Conservation (phyloP, 306 rosid genomes). For the Gastrolobium villosum region DNA sequence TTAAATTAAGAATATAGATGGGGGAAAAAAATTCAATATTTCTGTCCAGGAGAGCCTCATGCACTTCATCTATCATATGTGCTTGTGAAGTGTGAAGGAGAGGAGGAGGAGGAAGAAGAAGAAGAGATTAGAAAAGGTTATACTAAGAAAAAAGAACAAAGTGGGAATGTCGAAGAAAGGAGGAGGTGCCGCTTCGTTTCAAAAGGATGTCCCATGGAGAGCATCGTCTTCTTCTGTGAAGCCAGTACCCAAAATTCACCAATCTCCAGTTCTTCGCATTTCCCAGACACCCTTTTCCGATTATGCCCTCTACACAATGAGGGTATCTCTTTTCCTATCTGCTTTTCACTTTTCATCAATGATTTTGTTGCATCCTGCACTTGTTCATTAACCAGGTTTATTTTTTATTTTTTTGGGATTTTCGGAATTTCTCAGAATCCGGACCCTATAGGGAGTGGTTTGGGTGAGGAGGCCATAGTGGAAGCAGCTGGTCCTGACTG, state of each 20-base stretch:
- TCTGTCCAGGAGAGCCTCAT: constrained; percentile 32
- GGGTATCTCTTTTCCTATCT: constrained; percentile 50
- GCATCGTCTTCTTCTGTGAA: constrained; percentile 62
- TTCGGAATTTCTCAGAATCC: constrained; percentile 60
- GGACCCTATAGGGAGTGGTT: constrained; percentile 81
- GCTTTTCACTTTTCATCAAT: neutral
- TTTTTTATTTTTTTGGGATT: neutral
- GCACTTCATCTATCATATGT: neutral
- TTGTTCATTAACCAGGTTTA: neutral
- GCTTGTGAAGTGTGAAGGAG: constrained; percentile 26
- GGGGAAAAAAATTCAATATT: constrained; percentile 1
- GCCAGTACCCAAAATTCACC: constrained; percentile 87
- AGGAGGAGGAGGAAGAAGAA: neutral
- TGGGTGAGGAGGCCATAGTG: constrained; percentile 81
- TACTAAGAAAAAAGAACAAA: neutral
- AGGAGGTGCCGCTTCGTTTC: constrained; percentile 59
- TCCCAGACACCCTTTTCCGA: constrained; percentile 66
- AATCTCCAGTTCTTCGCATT: constrained; percentile 77
- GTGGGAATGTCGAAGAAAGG: constrained; percentile 69
- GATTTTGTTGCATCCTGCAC: neutral
- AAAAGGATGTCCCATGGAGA: constrained; percentile 92
- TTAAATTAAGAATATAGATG: neutral
- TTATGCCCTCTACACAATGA: constrained; percentile 80
- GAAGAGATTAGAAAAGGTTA: neutral
- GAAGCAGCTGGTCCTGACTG: constrained; percentile 98